These are phyloP conservation scores for Suillus sp. DNA, from an alignment of 768 basidiomycete species.

Conservation along the genomic window DNA sequence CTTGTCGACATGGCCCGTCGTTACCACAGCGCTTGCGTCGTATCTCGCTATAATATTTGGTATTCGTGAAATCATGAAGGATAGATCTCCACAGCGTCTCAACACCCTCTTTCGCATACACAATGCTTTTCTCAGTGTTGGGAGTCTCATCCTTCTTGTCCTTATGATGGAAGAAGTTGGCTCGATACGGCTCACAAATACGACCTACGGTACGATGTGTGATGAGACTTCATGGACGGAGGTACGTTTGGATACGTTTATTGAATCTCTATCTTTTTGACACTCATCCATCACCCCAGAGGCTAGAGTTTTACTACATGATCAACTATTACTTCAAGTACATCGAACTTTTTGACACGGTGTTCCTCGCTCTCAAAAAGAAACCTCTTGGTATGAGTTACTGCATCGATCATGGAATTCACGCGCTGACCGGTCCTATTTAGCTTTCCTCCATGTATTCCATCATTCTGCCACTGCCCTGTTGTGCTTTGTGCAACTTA, in stretches of 20 bases:
- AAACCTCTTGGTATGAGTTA: slow-evolving; percentile 82
- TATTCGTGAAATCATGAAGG: slow-evolving; percentile 82
- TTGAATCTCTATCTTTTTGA: slow-evolving; percentile 2
- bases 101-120: slow-evolving; percentile 86
- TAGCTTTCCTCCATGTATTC: slow-evolving; percentile 98
- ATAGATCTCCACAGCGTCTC: slow-evolving; percentile 70
- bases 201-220: slow-evolving; percentile 80
- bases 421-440: slow-evolving; percentile 13
- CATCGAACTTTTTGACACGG: slow-evolving; percentile 92
- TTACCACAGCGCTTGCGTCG: slow-evolving; percentile 64
- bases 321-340: slow-evolving; percentile 99
- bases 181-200: slow-evolving; percentile 73
- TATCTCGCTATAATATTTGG: slow-evolving; percentile 93
- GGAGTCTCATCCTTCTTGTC: slow-evolving; percentile 81
- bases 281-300: slow-evolving; percentile 44
- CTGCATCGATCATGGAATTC: slow-evolving; percentile 4
- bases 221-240: slow-evolving; percentile 78
- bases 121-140: slow-evolving; percentile 84
- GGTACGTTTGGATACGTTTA: slow-evolving; percentile 49
- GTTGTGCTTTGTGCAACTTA: slow-evolving; percentile 91
- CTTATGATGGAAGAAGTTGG: slow-evolving; percentile 91
- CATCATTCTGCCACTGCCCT: slow-evolving; percentile 98
- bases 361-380: slow-evolving; percentile 98
- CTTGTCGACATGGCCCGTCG: slow-evolving; percentile 62
- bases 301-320: slow-evolving; percentile 96